Evolutionary conservation across 2,329 filamentous ascomycete species (phyloP).

Genomic region (Stagonosporopsis chrysanthemi): DNA sequence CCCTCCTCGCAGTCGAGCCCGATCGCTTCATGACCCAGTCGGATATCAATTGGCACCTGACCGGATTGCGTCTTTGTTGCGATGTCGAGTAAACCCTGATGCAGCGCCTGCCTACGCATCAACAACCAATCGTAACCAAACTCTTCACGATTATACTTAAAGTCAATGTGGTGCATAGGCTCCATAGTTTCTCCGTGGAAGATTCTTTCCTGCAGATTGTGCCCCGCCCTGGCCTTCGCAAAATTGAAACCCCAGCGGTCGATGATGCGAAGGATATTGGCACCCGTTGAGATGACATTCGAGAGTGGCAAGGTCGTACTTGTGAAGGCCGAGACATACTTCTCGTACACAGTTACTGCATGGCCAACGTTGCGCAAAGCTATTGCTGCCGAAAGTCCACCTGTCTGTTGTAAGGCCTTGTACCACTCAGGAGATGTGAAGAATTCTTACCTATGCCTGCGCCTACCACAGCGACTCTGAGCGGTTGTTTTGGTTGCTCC

Average conservation of each 20-base stretch:
- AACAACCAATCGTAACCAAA: constrained; percentile 14
- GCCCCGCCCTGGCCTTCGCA: constrained; percentile 1
- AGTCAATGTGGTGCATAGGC: constrained; percentile 11
- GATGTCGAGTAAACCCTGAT: constrained; percentile 6
- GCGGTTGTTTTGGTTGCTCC: background rate
- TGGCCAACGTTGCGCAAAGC: constrained; percentile 63
- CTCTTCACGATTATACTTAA: constrained; percentile 11
- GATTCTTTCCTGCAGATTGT: constrained; percentile 5
- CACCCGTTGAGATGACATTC: constrained; percentile 7
- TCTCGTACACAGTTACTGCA: constrained; percentile 69
- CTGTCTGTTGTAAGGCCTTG: constrained; percentile 25
- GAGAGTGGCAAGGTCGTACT: constrained; percentile 8
- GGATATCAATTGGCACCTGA: constrained; percentile 1
- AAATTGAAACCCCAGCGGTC: constrained; percentile 12
- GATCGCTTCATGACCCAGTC: background rate
- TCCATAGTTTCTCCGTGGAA: constrained; percentile 8
- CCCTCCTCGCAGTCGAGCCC: background rate
- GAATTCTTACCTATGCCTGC: background rate
- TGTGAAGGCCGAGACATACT: constrained; percentile 63
- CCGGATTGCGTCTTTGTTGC: background rate
- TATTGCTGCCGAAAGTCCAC: constrained; percentile 60
- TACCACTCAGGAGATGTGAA: too few species aligned
- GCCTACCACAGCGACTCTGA: constrained; percentile 6
- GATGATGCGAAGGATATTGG: constrained; percentile 11
- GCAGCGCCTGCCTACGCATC: constrained; percentile 13